These are phyloP conservation scores for Citropsis articulata DNA, from an alignment of 345 rosid species.

Conservation along the genomic window DNA sequence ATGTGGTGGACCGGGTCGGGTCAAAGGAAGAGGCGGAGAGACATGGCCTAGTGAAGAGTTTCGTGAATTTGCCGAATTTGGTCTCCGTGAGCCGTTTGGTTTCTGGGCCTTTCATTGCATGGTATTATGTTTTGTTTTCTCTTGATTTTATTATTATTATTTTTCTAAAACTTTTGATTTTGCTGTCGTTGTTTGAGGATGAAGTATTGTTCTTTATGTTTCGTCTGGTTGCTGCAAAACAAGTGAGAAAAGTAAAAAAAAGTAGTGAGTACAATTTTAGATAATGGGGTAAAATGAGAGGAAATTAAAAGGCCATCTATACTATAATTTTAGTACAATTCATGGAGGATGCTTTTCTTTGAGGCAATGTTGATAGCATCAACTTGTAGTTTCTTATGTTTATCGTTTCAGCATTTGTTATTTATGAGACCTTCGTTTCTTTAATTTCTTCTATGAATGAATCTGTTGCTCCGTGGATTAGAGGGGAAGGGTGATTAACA, in stretches of 20 bases:
- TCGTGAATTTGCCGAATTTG: conserved; percentile 75
- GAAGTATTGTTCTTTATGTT: not conserved
- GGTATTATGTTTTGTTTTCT: conserved; percentile 36
- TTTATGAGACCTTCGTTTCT: not conserved
- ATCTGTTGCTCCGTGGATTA: not conserved
- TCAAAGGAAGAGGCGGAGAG: conserved; percentile 22
- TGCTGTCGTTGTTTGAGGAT: not conserved
- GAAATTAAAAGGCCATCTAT: not conserved
- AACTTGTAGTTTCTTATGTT: not conserved
- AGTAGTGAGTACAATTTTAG: not conserved
- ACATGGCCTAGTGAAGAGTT: conserved; percentile 41
- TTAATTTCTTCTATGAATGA: not conserved
- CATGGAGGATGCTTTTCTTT: not conserved
- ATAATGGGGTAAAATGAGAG: not conserved
- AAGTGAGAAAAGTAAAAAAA: not conserved
- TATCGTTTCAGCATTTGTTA: not conserved
- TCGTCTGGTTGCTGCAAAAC: not conserved
- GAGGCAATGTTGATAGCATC: not conserved
- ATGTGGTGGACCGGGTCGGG: conserved; percentile 16
- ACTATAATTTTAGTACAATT: not conserved
- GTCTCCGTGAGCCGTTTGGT: conserved; percentile 70
- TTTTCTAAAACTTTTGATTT: not conserved
- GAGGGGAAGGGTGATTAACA: not conserved
- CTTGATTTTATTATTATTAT: not conserved
- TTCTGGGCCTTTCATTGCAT: conserved; percentile 89